phyloP scores from a whole-genome alignment of 305 asterid genomes.

The Andrographis paniculata region DNA sequence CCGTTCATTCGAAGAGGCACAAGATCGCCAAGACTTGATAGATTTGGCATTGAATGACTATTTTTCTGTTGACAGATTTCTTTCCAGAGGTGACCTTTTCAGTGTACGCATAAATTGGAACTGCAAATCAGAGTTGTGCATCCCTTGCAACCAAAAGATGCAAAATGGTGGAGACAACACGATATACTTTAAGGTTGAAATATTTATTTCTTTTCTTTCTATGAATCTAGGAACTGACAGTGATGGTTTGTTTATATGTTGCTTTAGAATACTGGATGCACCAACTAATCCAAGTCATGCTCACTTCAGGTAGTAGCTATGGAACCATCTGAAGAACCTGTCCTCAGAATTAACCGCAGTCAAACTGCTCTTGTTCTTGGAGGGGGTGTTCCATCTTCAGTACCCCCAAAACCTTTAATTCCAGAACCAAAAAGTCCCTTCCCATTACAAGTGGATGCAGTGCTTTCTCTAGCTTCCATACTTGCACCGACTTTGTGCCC shows the following conservation, averaged over 20 bases:
- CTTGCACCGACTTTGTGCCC: conserved; percentile 81
- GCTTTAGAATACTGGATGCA: conserved; percentile 13
- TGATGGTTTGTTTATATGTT: no score
- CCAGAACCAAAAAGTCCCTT: conserved; percentile 29
- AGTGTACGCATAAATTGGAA: conserved; percentile 63
- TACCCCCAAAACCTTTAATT: conserved; percentile 66
- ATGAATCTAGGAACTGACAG: no score
- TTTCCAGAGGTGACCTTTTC: conserved; percentile 76
- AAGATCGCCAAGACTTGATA: conserved; percentile 76
- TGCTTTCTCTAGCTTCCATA: conserved; percentile 60
- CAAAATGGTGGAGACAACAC: conserved; percentile 35
- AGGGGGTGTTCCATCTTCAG: conserved; percentile 67
- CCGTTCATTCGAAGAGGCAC: conserved; percentile 47
- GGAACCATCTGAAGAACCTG: conserved; percentile 75
- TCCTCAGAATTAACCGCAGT: conserved; percentile 62
- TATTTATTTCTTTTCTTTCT: conserved; percentile 7
- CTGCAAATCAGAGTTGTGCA: conserved; percentile 77
- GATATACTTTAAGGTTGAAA: conserved; percentile 71
- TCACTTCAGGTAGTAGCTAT: conserved; percentile 67
- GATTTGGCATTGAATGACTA: conserved; percentile 65
- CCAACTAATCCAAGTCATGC: conserved; percentile 15
- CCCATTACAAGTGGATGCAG: conserved; percentile 62
- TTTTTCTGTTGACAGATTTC: conserved; percentile 77
- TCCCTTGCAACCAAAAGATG: conserved; percentile 58
- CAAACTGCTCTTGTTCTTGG: conserved; percentile 93